phyloP scores from a whole-genome alignment of 2,329 filamentous ascomycete species.

The Ophiostoma sp. region DNA sequence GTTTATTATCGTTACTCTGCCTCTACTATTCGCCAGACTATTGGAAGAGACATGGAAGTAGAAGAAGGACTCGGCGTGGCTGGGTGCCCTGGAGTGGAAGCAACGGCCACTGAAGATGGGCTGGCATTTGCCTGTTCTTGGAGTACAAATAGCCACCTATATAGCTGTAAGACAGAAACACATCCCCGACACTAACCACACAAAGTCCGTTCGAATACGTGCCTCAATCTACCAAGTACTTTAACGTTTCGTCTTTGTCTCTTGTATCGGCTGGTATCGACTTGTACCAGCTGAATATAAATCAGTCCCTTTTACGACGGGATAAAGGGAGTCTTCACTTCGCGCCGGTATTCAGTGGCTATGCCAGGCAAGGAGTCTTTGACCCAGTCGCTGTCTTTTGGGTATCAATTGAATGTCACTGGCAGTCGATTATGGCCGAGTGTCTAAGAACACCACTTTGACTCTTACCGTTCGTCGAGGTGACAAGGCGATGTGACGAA shows the following conservation, averaged over 20 bases:
- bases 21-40: not conserved
- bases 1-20: no score
- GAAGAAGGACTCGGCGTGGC: not conserved
- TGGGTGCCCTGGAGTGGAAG: not conserved
- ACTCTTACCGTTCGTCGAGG: no score
- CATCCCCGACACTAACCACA: not conserved
- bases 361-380: no score
- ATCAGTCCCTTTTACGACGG: not conserved
- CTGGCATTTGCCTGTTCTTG: no score
- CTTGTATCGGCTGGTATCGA: not conserved
- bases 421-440: no score
- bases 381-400: no score
- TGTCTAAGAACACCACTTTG: no score
- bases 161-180: not conserved
- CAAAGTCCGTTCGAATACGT: conserved; percentile 4
- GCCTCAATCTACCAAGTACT: not conserved
- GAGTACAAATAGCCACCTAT: not conserved
- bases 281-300: not conserved
- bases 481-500: no score
- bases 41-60: not conserved
- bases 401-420: no score
- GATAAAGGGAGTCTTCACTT: not conserved
- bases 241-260: not conserved
- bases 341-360: no score
- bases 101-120: not conserved